Base-by-base conservation (phyloP, 768 basidiomycete genomes). In the Cyclocybe cylindracea region DNA sequence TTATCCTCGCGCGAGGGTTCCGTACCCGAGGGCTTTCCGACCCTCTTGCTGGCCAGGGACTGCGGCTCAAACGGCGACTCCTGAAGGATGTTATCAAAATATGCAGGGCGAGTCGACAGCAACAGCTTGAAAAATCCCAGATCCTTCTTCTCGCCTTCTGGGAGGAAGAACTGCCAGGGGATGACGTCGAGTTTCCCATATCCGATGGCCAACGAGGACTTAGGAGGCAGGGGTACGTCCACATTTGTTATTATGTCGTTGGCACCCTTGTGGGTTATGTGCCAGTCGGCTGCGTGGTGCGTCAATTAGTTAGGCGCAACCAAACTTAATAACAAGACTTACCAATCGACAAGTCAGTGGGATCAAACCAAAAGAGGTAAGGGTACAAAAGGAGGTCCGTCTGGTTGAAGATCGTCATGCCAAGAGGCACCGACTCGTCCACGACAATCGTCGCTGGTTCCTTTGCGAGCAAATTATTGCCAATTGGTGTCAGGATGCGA, bases 91-190 rank as follows among this genome's bases (percentile, higher is more conserved):
- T 60, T 62, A 4, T 62, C 57, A 46, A 78, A 61, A 55, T 73
- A 70, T 35, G 69, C 58, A 4, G 68, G 67, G 0, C 50, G 51
- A 1, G 71, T 74, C 11, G 77, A 63, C 14, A 79, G 51, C 51
- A 73, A 79, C 7, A 79, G 54, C 50, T 76, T 77, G 44, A 80
- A 66, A 48, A 71, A 75, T 6, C 76, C 73, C 2, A 79, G 62
- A 44, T 79, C 76, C 31, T 66, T 48, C 5, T 60, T 54, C 38
- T 73, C 63, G 3, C 60, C 65, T 1, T 64, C 52, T 4, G 60
- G 55, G 13, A 78, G 50, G 29, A 51, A 32, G 50, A 72, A 77
- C 7, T 53, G 36, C 61, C 65, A 69, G 6, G 74, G 72, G 0
- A 57, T 24, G 5, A 55, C 58, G 39, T 70, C 72, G 24, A 66